phyloP scores from a whole-genome alignment of 768 basidiomycete genomes.

The Sporobolomyces phaffii region DNA sequence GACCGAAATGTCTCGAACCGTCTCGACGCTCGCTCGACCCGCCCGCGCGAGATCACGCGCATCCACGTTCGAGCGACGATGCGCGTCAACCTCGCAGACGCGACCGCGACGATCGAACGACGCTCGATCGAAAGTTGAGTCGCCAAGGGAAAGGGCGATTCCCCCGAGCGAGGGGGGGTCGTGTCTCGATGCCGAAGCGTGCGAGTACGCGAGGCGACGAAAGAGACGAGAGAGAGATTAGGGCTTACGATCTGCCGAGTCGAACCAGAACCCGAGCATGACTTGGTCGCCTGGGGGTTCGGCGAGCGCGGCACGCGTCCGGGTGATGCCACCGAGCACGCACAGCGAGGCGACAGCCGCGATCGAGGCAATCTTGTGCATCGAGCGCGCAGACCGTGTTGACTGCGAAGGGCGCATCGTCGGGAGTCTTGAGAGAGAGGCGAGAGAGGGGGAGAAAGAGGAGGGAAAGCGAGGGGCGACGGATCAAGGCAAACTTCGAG shows the following conservation, averaged over 20 bases:
- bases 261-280: slow-evolving; percentile 42
- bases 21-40: too few species aligned
- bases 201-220: neutral
- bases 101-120: too few species aligned
- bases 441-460: neutral
- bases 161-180: neutral
- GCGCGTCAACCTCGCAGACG: neutral
- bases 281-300: slow-evolving; percentile 40
- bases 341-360: neutral
- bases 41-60: too few species aligned
- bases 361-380: neutral
- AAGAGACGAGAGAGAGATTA: neutral
- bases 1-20: too few species aligned
- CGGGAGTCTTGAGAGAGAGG: neutral
- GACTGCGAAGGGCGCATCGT: neutral
- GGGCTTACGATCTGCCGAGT: slow-evolving; percentile 33
- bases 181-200: neutral
- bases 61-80: neutral
- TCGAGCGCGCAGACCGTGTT: too few species aligned
- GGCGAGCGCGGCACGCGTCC: slow-evolving; percentile 12
- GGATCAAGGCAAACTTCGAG: too few species aligned
- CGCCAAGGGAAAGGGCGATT: too few species aligned
- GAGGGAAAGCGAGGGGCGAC: too few species aligned
- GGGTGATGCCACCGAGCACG: neutral
- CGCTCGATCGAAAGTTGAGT: too few species aligned